Evolutionary conservation across 148 eudicot species (phyloP), one percentile per base, ranked within the genome.

Genomic region (Silene conica): DNA sequence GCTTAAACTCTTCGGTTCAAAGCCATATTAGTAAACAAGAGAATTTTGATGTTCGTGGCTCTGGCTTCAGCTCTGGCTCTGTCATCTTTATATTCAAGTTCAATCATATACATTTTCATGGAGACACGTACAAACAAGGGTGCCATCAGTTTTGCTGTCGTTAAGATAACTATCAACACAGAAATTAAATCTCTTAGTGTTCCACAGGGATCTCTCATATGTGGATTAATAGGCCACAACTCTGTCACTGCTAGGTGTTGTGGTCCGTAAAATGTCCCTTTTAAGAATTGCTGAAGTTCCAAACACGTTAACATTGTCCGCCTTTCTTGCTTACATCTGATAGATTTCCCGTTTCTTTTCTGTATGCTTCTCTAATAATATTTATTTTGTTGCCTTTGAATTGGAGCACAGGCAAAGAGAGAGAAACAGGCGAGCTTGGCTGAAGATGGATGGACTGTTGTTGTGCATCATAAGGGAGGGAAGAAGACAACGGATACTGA

Each of bases 391-490:
- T 54, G 61, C 22, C 66, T 23, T 77, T 57, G 67, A 77, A 65
- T 72, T 67, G 50, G 62, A 54, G 11, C 46, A 46, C 89, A 93
- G 97, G 89, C 87, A 76, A 87, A 80, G 77, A 80, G 78, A 79
- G 97, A 88, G 73, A 87, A 79, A 71, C 90, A 87, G 77, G 87
- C 82, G 15, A 81, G 77, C 56, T 88, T 91, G 73, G 89, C 93
- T 59, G 97, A 91, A 67, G 98, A 86, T n/a, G 98, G 97, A 20
- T 94, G 97, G 97, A 91, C 97, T 25, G 93, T 94, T 74, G 97
- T 94, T 23, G 85, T 78, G 66, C 98, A 89, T 70, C 90, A 85
- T 15, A 91, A 91, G 79, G 97, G 96, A 28, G 87, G 98, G 76
- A 94, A 91, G 81, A 94, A 87, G 86, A 94, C 97, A 11, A 83